Conservation (phyloP, 371 early-diverging fungal species). For the Lichtheimia corymbifera region DNA sequence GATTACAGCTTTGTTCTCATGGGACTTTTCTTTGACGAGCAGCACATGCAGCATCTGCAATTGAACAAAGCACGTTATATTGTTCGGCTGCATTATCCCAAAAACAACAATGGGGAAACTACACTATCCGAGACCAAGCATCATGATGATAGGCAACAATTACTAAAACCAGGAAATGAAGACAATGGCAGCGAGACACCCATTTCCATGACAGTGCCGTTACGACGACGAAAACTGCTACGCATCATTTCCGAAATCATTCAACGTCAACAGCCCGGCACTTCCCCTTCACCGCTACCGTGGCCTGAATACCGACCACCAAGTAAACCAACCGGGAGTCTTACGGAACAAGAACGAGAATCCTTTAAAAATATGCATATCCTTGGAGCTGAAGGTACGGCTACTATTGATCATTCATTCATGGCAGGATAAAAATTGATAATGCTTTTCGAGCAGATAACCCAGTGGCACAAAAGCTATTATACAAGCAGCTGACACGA, state of each 20-base stretch:
- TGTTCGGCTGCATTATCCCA: constrained; percentile 44
- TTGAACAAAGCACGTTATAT: constrained; percentile 22
- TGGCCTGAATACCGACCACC: background rate
- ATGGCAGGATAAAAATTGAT: background rate
- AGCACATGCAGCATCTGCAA: constrained; percentile 18
- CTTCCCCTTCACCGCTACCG: too few species aligned
- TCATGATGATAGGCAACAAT: background rate
- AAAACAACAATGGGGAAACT: background rate
- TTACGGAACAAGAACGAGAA: constrained; percentile 32
- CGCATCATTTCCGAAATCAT: constrained; percentile 22
- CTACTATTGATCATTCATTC: background rate
- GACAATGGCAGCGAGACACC: background rate
- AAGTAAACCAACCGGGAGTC: background rate
- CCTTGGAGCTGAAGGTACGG: constrained; percentile 37
- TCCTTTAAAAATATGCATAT: constrained; percentile 34
- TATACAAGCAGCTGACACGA: constrained; percentile 40
- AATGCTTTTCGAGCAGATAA: constrained; percentile 22
- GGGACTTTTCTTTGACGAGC: constrained; percentile 23
- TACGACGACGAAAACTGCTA: constrained; percentile 52
- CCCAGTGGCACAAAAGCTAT: constrained; percentile 46
- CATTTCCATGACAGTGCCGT: constrained; percentile 52
- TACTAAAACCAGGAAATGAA: background rate
- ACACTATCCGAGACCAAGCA: background rate
- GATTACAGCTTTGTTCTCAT: constrained; percentile 37
- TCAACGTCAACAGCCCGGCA: background rate